Evolutionary conservation across 1,139 yeast species (phyloP).

Genomic region (Candida sp.): DNA sequence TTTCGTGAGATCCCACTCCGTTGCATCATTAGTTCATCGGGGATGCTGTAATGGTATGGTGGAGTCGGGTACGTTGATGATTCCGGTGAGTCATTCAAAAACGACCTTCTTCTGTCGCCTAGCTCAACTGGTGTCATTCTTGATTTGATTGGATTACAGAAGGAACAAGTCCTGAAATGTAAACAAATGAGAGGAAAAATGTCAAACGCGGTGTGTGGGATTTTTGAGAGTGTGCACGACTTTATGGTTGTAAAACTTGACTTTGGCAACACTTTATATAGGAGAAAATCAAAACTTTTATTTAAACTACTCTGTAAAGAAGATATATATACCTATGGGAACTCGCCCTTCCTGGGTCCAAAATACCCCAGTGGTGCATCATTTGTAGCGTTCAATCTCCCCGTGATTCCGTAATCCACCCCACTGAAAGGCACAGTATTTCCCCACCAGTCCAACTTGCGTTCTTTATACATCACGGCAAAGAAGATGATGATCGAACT

Average conservation of each 20-base stretch:
- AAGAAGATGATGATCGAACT: conserved; percentile 55
- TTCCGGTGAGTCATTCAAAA: neutral
- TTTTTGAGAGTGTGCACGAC: neutral
- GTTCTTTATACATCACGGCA: conserved; percentile 50
- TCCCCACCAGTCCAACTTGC: conserved; percentile 61
- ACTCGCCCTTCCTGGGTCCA: conserved; percentile 35
- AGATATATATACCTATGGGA: neutral
- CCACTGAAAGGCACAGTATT: conserved; percentile 48
- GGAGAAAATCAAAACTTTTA: too few relatives aligned
- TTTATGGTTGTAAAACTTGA: neutral
- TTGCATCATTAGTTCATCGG: neutral
- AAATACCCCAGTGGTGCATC: conserved; percentile 46
- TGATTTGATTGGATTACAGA: neutral
- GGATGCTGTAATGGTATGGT: neutral
- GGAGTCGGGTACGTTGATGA: neutral
- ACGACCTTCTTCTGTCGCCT: neutral
- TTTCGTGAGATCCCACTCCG: neutral
- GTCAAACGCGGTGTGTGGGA: too few relatives aligned
- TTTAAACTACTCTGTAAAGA: too few relatives aligned
- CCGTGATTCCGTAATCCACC: conserved; percentile 30
- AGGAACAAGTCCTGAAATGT: neutral
- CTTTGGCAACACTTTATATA: too few relatives aligned
- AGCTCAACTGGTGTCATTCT: neutral
- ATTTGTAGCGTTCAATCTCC: conserved; percentile 19
- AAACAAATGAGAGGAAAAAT: neutral